Evolutionary conservation across 1,284 basidiomycete genomes (phyloP).

Genomic region (Apiotrichum gamsii): DNA sequence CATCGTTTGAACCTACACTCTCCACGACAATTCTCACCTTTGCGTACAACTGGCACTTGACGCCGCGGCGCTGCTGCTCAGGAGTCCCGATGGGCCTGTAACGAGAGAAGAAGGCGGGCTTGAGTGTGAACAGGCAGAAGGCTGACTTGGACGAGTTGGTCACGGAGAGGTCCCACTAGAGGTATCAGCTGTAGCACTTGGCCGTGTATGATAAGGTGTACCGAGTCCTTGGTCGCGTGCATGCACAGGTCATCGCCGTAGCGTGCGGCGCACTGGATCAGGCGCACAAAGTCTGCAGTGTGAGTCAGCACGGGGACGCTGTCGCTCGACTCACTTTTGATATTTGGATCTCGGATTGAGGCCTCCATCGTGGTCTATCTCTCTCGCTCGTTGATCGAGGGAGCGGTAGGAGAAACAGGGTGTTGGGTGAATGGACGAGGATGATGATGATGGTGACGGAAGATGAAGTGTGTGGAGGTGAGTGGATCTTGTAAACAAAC

Average conservation of each 20-base stretch:
- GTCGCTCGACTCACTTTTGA: conserved; percentile 23
- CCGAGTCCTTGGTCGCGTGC: conserved; percentile 32
- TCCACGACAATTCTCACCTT: conserved; percentile 39
- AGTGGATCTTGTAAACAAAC: too few relatives aligned
- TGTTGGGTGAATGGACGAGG: too few relatives aligned
- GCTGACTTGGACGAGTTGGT: conserved; percentile 45
- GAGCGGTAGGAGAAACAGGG: too few relatives aligned
- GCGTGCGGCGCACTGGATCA: conserved; percentile 43
- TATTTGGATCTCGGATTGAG: conserved; percentile 30
- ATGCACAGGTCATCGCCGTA: conserved; percentile 47
- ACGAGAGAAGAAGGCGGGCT: conserved; percentile 36
- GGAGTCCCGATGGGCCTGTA: conserved; percentile 26
- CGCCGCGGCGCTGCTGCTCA: conserved; percentile 26
- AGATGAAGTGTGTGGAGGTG: too few relatives aligned
- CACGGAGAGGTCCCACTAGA: conserved; percentile 44
- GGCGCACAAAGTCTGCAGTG: conserved; percentile 37
- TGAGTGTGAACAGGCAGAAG: conserved; percentile 41
- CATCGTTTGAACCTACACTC: background rate
- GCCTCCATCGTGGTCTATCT: conserved; percentile 32
- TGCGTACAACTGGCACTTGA: conserved; percentile 42
- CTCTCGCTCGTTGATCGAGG: too few relatives aligned
- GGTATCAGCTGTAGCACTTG: conserved; percentile 2
- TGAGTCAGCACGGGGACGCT: background rate
- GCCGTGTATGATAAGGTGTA: conserved; percentile 3
- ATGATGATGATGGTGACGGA: too few relatives aligned